phyloP scores from a whole-genome alignment of 305 asterid species.

The Solanum hybrid region DNA sequence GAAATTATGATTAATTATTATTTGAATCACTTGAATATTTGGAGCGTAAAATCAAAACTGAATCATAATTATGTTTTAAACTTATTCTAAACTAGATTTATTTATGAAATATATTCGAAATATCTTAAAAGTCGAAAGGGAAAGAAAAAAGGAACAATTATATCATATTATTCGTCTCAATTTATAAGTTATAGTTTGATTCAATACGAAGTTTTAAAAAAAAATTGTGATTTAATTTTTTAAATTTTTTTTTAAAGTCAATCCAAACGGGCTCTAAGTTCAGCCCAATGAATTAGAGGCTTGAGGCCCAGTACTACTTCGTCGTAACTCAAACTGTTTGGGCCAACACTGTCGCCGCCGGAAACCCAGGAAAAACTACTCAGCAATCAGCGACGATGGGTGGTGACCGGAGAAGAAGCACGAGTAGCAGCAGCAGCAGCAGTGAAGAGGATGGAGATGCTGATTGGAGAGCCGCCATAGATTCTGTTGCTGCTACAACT shows the following conservation, averaged over 20 bases:
- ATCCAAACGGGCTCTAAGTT: not conserved
- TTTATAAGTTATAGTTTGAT: no score
- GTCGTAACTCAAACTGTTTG: not conserved
- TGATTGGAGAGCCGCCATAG: constrained; percentile 77
- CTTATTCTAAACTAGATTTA: not conserved
- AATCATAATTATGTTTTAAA: not conserved
- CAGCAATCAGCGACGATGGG: constrained; percentile 23
- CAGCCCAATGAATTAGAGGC: not conserved
- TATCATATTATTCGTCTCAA: not conserved
- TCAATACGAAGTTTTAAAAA: no score
- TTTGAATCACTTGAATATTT: not conserved
- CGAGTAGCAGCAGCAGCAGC: constrained; percentile 37
- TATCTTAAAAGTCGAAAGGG: not conserved
- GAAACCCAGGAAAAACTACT: not conserved
- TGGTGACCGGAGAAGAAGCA: constrained; percentile 9
- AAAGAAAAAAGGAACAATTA: not conserved
- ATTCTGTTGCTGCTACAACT: constrained; percentile 46
- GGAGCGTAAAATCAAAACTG: not conserved
- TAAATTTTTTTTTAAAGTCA: no score
- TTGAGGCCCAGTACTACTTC: not conserved
- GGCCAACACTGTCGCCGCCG: not conserved
- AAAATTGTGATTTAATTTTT: no score
- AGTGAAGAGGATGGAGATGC: constrained; percentile 88
- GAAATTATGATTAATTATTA: not conserved
- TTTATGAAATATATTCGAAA: no score